Evolutionary conservation across 306 rosid genomes (phyloP).

Genomic region (Ormosia semicastrata): DNA sequence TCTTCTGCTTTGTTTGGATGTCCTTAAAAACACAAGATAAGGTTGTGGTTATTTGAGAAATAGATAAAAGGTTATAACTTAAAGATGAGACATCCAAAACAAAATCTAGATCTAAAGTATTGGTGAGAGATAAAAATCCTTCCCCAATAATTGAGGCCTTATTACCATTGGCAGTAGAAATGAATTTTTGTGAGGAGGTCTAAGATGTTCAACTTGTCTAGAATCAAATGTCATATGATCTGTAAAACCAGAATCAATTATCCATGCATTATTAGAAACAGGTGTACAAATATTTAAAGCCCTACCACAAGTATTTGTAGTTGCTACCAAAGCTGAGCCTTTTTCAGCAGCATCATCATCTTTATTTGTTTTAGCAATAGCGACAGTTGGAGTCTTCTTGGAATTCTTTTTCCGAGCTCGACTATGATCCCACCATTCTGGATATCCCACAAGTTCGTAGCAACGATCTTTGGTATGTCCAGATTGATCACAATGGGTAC

Average conservation of each 20-base stretch:
- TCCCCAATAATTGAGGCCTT: background rate
- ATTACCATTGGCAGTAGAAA: slow-evolving; percentile 15
- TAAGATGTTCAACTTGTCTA: background rate
- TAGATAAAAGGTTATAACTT: slow-evolving; percentile 1
- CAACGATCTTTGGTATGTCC: slow-evolving; percentile 8
- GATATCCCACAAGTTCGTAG: slow-evolving; percentile 13
- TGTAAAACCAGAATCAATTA: slow-evolving; percentile 18
- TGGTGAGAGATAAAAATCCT: background rate
- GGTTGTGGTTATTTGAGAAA: slow-evolving; percentile 20
- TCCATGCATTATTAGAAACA: slow-evolving; percentile 14
- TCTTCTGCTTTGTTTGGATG: too few species aligned
- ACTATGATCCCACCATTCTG: slow-evolving; percentile 25
- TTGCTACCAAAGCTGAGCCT: background rate
- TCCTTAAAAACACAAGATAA: background rate
- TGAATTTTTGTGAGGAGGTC: background rate
- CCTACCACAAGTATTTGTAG: background rate
- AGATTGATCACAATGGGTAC: background rate
- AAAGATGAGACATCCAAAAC: slow-evolving; percentile 1
- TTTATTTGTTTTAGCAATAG: background rate
- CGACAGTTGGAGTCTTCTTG: background rate
- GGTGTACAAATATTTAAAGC: background rate
- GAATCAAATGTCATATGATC: slow-evolving; percentile 26
- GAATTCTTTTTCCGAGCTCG: background rate
- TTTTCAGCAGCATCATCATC: too few species aligned
- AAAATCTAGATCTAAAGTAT: slow-evolving; percentile 4